These are phyloP conservation scores for Candida labiduridarum DNA, from an alignment of 1,139 yeast species.

Conservation along the genomic window DNA sequence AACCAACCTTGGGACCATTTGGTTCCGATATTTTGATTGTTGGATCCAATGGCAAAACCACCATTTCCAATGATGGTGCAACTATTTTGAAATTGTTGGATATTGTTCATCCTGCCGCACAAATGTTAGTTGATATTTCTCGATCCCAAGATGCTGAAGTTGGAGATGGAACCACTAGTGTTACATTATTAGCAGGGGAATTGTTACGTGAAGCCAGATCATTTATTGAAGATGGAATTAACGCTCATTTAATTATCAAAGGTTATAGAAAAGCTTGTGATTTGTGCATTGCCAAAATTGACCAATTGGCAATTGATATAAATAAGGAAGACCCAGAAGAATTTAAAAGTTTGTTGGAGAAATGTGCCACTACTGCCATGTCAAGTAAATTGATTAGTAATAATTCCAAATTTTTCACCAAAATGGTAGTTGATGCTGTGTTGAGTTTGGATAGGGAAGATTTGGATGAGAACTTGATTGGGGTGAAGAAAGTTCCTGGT, in stretches of 20 bases:
- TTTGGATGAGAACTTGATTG: constrained; percentile 87
- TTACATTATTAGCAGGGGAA: constrained; percentile 93
- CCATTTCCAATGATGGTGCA: constrained; percentile 98
- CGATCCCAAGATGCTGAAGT: constrained; percentile 98
- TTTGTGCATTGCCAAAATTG: constrained; percentile 72
- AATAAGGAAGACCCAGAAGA: constrained; percentile 46
- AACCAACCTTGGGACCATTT: constrained; percentile 94
- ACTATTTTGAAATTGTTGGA: constrained; percentile 89
- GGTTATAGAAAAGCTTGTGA: constrained; percentile 85
- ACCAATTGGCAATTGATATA: constrained; percentile 74
- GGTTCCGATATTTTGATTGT: constrained; percentile 95
- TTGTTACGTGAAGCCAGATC: constrained; percentile 85
- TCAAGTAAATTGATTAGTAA: constrained; percentile 88
- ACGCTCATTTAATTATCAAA: constrained; percentile 83
- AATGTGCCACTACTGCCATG: constrained; percentile 98
- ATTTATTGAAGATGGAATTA: constrained; percentile 94
- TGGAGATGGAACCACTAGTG: constrained; percentile 98
- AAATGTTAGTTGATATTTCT: constrained; percentile 90
- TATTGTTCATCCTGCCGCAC: constrained; percentile 98
- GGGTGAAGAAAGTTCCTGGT: constrained; percentile 93
- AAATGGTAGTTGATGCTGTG: constrained; percentile 97
- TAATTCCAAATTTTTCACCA: constrained; percentile 86
- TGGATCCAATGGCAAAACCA: constrained; percentile 79
- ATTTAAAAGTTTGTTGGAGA: constrained; percentile 76
- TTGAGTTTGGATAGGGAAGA: constrained; percentile 81